A percentile compares a stretch with the other conserved stretches of the same genome.
Conservation (phyloP, 345 rosid species). For the Nasturtium officinale region DNA sequence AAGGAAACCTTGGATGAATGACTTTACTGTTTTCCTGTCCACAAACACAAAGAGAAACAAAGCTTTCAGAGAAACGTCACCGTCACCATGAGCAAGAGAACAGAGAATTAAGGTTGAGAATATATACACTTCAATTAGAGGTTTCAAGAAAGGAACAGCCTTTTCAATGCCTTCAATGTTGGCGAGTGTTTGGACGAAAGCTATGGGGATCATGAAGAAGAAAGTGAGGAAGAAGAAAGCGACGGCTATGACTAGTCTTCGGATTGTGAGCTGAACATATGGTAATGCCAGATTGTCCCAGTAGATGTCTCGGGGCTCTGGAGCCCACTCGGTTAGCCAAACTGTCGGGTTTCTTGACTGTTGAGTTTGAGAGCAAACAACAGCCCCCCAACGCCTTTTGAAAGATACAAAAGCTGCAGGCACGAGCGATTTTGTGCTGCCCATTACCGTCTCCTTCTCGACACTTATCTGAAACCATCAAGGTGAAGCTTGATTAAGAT, state of each 20-base stretch:
- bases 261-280: constrained; percentile 73
- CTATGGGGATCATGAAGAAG: constrained; percentile 96
- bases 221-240: constrained; percentile 90
- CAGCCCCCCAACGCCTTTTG: constrained; percentile 90
- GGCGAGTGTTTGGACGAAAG: constrained; percentile 88
- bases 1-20: constrained; percentile 91
- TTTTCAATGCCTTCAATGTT: constrained; percentile 92
- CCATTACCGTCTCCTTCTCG: constrained; percentile 62
- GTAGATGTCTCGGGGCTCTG: constrained; percentile 85
- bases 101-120: constrained; percentile 6
- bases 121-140: constrained; percentile 68
- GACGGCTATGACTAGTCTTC: constrained; percentile 66
- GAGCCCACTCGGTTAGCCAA: constrained; percentile 97
- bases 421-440: constrained; percentile 55
- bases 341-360: constrained; percentile 81
- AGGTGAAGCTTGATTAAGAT: background rate
- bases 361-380: constrained; percentile 93
- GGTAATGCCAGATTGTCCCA: constrained; percentile 93
- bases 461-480: constrained; percentile 57
- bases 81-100: background rate
- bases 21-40: constrained; percentile 72
- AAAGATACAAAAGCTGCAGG: constrained; percentile 91
- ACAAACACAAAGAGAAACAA: background rate
- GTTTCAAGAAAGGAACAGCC: constrained; percentile 74
- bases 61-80: constrained; percentile 6